phyloP scores from a whole-genome alignment of 2,329 filamentous ascomycete genomes.

The Cladosporium austrohemisphaericum region DNA sequence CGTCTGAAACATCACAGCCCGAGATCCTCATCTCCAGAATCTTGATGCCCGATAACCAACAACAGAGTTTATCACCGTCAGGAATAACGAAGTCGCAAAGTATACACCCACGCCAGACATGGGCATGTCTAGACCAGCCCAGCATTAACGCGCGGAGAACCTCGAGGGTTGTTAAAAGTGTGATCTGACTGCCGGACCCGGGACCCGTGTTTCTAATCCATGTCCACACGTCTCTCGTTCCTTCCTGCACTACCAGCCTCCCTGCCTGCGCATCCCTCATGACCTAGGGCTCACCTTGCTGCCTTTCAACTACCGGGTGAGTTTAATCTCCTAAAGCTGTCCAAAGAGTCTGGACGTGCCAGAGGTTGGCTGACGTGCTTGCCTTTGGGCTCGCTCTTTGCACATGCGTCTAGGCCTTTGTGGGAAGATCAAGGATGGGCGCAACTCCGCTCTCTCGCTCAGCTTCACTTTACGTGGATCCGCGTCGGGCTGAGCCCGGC shows the following conservation, averaged over 20 bases:
- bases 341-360: too few relatives aligned
- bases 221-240: too few relatives aligned
- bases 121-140: slow-evolving; percentile 4
- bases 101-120: background rate
- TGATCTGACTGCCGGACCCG: slow-evolving; percentile 8
- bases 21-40: background rate
- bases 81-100: too few relatives aligned
- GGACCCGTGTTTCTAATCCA: background rate
- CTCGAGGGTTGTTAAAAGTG: slow-evolving; percentile 5
- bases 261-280: slow-evolving; percentile 5
- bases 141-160: slow-evolving; percentile 13
- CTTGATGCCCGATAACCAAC: background rate
- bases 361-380: too few relatives aligned
- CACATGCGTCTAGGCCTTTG: too few relatives aligned
- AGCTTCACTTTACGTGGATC: too few relatives aligned
- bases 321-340: slow-evolving; percentile 8
- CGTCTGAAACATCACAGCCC: slow-evolving; percentile 1
- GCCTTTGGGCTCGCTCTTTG: too few relatives aligned
- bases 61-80: too few relatives aligned
- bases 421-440: too few relatives aligned
- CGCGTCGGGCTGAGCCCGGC: too few relatives aligned
- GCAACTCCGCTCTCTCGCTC: too few relatives aligned
- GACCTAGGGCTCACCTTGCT: background rate
- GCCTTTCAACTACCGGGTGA: background rate
- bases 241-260: background rate